phyloP scores from a whole-genome alignment of 192 early-diverging fungal species.

The Thoreauomyces humboldtii region DNA sequence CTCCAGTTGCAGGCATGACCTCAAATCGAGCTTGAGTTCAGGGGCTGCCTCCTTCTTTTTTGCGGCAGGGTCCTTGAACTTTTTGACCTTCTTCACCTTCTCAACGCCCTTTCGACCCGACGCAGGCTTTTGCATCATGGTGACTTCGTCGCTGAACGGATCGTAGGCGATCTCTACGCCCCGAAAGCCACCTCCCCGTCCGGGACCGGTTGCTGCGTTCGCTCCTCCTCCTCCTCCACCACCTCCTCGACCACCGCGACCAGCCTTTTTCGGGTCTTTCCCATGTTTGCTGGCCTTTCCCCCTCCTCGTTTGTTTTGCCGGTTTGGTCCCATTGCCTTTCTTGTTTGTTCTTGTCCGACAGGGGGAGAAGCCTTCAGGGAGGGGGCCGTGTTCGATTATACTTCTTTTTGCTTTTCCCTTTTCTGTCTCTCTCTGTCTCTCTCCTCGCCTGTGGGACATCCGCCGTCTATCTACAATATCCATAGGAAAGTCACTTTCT shows the following conservation, averaged over 20 bases:
- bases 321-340: conserved; percentile 10
- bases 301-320: conserved; percentile 14
- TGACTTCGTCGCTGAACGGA: conserved; percentile 1
- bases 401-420: too few relatives aligned
- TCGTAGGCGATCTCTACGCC: conserved; percentile 14
- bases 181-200: conserved; percentile 8
- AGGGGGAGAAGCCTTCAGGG: too few relatives aligned
- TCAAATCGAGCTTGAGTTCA: not conserved
- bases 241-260: not conserved
- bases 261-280: conserved; percentile 1
- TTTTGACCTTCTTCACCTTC: not conserved
- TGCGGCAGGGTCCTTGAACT: not conserved
- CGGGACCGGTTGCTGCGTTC: not conserved
- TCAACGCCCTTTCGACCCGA: not conserved
- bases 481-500: too few relatives aligned
- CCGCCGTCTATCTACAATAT: too few relatives aligned
- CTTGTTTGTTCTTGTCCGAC: too few relatives aligned
- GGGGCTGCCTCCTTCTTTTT: not conserved
- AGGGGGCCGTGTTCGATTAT: too few relatives aligned
- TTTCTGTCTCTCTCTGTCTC: too few relatives aligned
- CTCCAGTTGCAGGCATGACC: not conserved
- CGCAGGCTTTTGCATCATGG: not conserved
- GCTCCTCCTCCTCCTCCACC: not conserved
- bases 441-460: too few relatives aligned
- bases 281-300: conserved; percentile 8